Evolutionary conservation across 768 basidiomycete genomes (phyloP), one percentile per base, ranked within the genome.

Genomic region (Serendipita sp.): DNA sequence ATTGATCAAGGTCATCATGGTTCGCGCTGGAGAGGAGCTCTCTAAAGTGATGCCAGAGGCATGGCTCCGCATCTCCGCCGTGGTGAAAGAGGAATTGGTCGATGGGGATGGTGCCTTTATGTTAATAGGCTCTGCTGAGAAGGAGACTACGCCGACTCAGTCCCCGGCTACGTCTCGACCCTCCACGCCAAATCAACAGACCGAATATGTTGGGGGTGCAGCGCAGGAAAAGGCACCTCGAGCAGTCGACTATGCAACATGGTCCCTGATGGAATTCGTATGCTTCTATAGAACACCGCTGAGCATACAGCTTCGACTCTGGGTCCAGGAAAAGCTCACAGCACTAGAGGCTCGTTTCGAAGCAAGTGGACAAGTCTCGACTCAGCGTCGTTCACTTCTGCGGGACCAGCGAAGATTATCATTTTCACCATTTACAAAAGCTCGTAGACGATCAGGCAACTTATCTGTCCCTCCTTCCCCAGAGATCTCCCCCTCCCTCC

Each of bases 261-360:
- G 87, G 87, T 89, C 88, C 2, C 71, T 84, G 34, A 73, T 89
- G 32, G 85, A 88, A 69, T 77, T 86, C 64, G 71, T 86, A 16
- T 86, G 82, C 67, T 77, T 82, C 0, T 81, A 79, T 69, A 79
- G 85, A 16, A 83, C 75, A 45, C 86, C 87, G 0, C 76, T 90
- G 34, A 74, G 80, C 63, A 74, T 86, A 34, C 86, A 87, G 67
- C 77, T 89, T 74, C 84, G 84, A 30, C 73, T 83, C 2, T 79
- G 87, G 65, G 74, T 81, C n/a, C 80, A 81, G 68, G 85, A 86
- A 72, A 86, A 85, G 68, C 76, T 86, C 0, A 75, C 78, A 0
- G 70, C 75, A 11, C 73, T 89, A 5, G 78, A 85, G 16, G 74
- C 74, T 8, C 66, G 69, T 38, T 73, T 76, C 53, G 68, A 72